Conservation (phyloP, 2,329 filamentous ascomycete species). For the Trichothecium sympodiale region DNA sequence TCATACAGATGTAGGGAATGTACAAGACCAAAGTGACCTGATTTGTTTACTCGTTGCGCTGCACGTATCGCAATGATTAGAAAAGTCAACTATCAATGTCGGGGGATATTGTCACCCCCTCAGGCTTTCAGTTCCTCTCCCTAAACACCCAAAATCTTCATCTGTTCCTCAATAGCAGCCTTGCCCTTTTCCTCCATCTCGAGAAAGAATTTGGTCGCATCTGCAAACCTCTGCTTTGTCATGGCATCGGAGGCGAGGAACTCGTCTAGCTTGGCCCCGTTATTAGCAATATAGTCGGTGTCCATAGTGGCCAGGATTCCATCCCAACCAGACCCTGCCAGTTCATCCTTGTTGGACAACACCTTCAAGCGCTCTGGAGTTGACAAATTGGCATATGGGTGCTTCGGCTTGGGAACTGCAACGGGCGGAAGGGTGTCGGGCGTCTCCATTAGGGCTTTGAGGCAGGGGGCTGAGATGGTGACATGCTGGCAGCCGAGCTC, state of each 20-base stretch:
- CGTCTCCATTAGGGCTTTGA: constrained; percentile 8
- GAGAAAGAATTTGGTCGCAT: background rate
- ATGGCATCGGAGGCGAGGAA: background rate
- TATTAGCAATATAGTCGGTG: constrained; percentile 20
- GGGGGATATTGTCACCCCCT: too few species aligned
- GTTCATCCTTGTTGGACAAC: constrained; percentile 24
- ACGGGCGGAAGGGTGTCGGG: constrained; percentile 5
- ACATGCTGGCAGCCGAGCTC: constrained; percentile 11
- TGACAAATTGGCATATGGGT: constrained; percentile 7
- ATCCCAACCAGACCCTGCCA: constrained; percentile 22
- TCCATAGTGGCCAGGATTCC: constrained; percentile 24
- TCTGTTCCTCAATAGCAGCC: background rate
- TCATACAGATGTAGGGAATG: too few species aligned
- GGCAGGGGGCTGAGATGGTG: constrained; percentile 7
- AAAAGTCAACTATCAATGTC: too few species aligned
- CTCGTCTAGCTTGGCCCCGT: constrained; percentile 1
- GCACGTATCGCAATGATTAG: too few species aligned
- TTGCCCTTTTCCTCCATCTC: constrained; percentile 1
- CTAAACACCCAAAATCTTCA: background rate
- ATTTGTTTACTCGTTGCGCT: too few species aligned
- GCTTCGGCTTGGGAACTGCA: constrained; percentile 3
- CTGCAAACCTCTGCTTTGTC: background rate
- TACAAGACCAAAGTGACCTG: too few species aligned
- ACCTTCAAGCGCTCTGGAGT: constrained; percentile 19
- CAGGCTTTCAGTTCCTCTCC: background rate